These are phyloP conservation scores for Pholiota adiposa DNA, from an alignment of 1,284 basidiomycete species.

Conservation along the genomic window DNA sequence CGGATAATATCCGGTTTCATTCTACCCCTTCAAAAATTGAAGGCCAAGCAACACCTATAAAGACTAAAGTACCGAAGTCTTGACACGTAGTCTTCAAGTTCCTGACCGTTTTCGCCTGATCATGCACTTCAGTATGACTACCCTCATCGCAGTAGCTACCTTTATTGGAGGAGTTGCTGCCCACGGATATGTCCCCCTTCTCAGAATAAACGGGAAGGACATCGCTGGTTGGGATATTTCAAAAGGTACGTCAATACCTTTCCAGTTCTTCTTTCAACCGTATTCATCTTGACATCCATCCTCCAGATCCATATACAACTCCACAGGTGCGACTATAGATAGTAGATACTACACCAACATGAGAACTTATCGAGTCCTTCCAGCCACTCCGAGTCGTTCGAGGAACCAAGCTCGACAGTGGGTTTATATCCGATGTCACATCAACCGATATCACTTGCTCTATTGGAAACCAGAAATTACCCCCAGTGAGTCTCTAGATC, in stretches of 20 bases:
- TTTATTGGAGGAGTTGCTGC: constrained; percentile 27
- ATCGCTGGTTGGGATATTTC: constrained; percentile 33
- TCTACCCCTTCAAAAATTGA: too few species aligned
- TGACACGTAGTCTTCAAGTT: too few species aligned
- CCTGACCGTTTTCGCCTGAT: too few species aligned
- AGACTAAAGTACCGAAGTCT: too few species aligned
- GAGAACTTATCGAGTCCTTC: background rate
- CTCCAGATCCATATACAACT: background rate
- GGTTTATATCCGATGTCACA: constrained; percentile 34
- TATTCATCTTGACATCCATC: constrained; percentile 28
- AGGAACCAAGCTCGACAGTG: constrained; percentile 37
- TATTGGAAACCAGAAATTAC: constrained; percentile 38
- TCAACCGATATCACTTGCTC: constrained; percentile 41
- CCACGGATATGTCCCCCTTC: constrained; percentile 34
- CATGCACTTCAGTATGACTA: background rate
- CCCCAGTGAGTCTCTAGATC: constrained; percentile 28
- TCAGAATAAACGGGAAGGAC: constrained; percentile 31
- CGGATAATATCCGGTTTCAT: background rate
- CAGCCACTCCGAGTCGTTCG: constrained; percentile 37
- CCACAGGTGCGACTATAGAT: background rate
- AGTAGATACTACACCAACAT: too few species aligned
- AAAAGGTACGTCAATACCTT: constrained; percentile 17
- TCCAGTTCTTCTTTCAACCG: background rate
- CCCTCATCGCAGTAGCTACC: background rate
- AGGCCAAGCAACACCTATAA: too few species aligned